phyloP scores from a whole-genome alignment of 1,139 yeast genomes.

The Trichomonascaceae sp. region DNA sequence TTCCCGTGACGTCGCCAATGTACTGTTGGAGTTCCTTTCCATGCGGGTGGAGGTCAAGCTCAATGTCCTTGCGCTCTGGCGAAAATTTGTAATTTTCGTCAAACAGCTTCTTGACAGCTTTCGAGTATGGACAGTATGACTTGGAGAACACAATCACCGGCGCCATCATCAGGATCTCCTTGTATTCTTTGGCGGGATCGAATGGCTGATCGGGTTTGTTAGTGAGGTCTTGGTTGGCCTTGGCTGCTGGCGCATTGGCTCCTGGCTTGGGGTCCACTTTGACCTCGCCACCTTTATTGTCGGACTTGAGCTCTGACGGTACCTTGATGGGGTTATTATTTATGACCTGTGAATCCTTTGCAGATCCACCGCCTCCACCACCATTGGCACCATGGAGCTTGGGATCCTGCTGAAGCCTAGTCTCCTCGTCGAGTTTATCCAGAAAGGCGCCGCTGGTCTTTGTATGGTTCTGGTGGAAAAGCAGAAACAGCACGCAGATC shows the following conservation, averaged over 20 bases:
- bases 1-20: slow-evolving; percentile 64
- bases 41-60: slow-evolving; percentile 64
- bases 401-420: too few species aligned
- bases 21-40: slow-evolving; percentile 70
- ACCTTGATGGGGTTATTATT: slow-evolving; percentile 4
- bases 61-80: slow-evolving; percentile 65
- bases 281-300: neutral
- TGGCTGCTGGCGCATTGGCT: too few species aligned
- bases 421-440: slow-evolving; percentile 14
- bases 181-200: slow-evolving; percentile 49
- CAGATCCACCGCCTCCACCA: too few species aligned
- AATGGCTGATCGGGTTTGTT: slow-evolving; percentile 28
- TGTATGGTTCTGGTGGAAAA: slow-evolving; percentile 14
- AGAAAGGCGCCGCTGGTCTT: slow-evolving; percentile 10
- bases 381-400: too few species aligned
- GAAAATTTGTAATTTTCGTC: slow-evolving; percentile 50
- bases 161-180: slow-evolving; percentile 42
- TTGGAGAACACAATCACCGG: slow-evolving; percentile 41
- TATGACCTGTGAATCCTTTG: slow-evolving; percentile 13
- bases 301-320: too few species aligned
- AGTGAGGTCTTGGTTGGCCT: slow-evolving; percentile 15
- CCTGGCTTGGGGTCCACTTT: neutral
- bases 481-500: slow-evolving; percentile 14
- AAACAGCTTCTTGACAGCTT: slow-evolving; percentile 53
- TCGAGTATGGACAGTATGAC: slow-evolving; percentile 53